These are phyloP conservation scores for Teunomyces cretensis DNA, from an alignment of 805 yeast genomes.

Conservation along the genomic window DNA sequence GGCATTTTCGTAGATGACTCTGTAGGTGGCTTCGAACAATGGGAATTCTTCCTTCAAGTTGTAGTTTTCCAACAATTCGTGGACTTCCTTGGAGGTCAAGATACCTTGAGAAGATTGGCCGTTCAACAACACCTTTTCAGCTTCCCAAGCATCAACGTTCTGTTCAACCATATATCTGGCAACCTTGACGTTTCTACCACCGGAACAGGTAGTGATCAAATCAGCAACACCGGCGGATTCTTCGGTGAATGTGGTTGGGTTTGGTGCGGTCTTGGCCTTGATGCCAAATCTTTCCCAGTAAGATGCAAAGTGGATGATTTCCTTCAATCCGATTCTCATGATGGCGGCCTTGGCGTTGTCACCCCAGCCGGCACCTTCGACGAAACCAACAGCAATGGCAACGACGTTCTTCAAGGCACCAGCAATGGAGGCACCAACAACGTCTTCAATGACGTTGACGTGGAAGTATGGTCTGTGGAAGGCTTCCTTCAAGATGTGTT, in stretches of 20 bases:
- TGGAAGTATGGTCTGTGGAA: constrained; percentile 99
- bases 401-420: constrained; percentile 97
- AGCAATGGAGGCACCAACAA: constrained; percentile 93
- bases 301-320: constrained; percentile 79
- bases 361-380: constrained; percentile 98
- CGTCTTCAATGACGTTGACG: constrained; percentile 87
- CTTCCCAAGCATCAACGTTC: constrained; percentile 72
- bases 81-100: constrained; percentile 86
- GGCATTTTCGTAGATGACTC: constrained; percentile 73
- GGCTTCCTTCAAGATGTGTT: constrained; percentile 66
- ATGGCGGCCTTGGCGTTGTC: constrained; percentile 97
- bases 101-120: constrained; percentile 98
- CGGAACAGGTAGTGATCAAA: constrained; percentile 94
- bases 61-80: constrained; percentile 66
- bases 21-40: constrained; percentile 74
- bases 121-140: constrained; percentile 82
- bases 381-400: constrained; percentile 96
- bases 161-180: constrained; percentile 83
- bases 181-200: constrained; percentile 94
- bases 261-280: constrained; percentile 52
- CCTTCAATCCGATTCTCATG: constrained; percentile 92
- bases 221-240: constrained; percentile 99
- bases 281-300: constrained; percentile 57
- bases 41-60: constrained; percentile 72
- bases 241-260: constrained; percentile 79